phyloP scores from a whole-genome alignment of 495 filamentous ascomycete genomes.

The Penicillium bovifimosum region DNA sequence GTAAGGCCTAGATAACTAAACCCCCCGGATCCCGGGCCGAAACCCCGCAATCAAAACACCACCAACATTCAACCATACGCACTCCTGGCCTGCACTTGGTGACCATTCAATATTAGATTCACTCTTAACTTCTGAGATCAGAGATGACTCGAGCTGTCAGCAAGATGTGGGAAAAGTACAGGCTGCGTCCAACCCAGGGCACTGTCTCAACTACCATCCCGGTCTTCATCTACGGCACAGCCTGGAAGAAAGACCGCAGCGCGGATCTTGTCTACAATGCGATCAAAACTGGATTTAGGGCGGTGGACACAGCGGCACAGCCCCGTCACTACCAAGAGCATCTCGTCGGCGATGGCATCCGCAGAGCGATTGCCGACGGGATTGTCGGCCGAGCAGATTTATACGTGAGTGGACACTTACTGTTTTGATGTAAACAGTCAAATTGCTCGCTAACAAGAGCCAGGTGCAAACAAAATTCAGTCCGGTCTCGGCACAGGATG shows the following conservation, averaged over 20 bases:
- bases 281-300: slow-evolving; percentile 64
- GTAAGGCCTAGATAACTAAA: background rate
- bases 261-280: slow-evolving; percentile 63
- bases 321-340: slow-evolving; percentile 73
- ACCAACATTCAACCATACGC: background rate
- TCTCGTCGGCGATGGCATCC: slow-evolving; percentile 61
- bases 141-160: slow-evolving; percentile 25
- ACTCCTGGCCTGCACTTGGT: no score
- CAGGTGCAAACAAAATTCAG: slow-evolving; percentile 84
- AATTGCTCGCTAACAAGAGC: background rate
- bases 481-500: slow-evolving; percentile 54
- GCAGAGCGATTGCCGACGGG: slow-evolving; percentile 51
- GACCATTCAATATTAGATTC: background rate
- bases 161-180: slow-evolving; percentile 34
- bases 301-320: slow-evolving; percentile 74
- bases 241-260: slow-evolving; percentile 78
- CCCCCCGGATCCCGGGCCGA: background rate
- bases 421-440: background rate
- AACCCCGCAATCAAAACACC: background rate
- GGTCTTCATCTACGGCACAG: slow-evolving; percentile 71
- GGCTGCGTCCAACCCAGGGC: slow-evolving; percentile 27
- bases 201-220: slow-evolving; percentile 36
- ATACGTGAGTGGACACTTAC: slow-evolving; percentile 41
- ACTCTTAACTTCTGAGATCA: background rate
- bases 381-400: slow-evolving; percentile 55